Conservation (phyloP, 108 stramenopile genomes). For the Cyclotella kingstonii region DNA sequence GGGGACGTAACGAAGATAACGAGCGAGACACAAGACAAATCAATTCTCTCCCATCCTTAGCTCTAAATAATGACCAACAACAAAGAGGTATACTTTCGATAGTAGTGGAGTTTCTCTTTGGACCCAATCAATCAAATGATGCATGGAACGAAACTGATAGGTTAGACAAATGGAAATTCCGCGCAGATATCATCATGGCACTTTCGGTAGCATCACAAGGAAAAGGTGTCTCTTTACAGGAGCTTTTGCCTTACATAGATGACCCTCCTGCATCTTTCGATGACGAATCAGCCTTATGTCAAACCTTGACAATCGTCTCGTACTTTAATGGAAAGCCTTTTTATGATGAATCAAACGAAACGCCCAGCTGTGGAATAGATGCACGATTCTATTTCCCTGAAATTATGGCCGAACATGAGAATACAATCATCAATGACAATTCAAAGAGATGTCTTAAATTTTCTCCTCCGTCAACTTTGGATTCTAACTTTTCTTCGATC, state of each 20-base stretch:
- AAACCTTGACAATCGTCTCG: constrained; percentile 56
- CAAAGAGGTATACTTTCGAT: constrained; percentile 68
- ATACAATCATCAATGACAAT: constrained; percentile 4
- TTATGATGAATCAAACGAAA: constrained; percentile 1
- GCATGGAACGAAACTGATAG: constrained; percentile 36
- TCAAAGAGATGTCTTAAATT: constrained; percentile 21
- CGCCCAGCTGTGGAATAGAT: constrained; percentile 10
- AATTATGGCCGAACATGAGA: constrained; percentile 59
- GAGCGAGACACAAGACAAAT: not conserved
- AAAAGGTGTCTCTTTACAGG: constrained; percentile 49
- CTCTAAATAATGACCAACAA: constrained; percentile 10
- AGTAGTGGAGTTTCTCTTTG: constrained; percentile 83
- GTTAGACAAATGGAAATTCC: constrained; percentile 73
- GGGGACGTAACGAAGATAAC: constrained; percentile 25
- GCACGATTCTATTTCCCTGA: constrained; percentile 74
- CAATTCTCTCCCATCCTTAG: constrained; percentile 10
- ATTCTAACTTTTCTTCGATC: constrained; percentile 4
- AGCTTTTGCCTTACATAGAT: constrained; percentile 66
- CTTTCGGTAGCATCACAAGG: constrained; percentile 30
- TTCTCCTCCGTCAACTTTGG: constrained; percentile 21
- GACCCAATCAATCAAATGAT: constrained; percentile 34
- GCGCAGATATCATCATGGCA: constrained; percentile 56
- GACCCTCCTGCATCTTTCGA: constrained; percentile 59
- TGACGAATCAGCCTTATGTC: constrained; percentile 35
- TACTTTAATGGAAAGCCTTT: constrained; percentile 80